Conservation (phyloP, 345 rosid genomes). For the Rhodamnia argentea region DNA sequence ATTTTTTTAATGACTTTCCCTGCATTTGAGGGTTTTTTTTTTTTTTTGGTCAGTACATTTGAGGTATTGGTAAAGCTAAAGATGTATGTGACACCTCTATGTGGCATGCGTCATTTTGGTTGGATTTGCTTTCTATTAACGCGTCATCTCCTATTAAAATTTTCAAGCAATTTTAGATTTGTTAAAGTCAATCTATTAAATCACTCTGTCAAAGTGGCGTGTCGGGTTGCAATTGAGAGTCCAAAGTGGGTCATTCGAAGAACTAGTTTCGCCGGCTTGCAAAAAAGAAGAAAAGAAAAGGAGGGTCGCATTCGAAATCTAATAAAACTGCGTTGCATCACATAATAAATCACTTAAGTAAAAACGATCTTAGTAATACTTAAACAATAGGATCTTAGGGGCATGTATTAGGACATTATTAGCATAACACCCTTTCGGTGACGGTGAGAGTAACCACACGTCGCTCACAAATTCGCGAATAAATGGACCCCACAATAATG, state of each 20-base stretch:
- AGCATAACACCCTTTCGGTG: no score
- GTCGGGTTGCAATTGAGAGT: not conserved
- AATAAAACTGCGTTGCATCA: not conserved
- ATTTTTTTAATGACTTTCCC: no score
- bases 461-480: no score
- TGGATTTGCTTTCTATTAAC: not conserved
- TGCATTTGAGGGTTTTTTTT: no score
- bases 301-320: fast-evolving
- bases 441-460: no score
- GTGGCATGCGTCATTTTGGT: not conserved
- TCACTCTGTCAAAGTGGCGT: not conserved
- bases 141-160: not conserved
- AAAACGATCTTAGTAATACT: not conserved
- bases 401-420: not conserved
- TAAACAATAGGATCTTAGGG: not conserved
- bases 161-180: not conserved
- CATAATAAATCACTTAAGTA: not conserved
- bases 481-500: no score
- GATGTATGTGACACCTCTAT: not conserved
- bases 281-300: no score
- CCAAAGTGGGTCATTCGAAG: not conserved
- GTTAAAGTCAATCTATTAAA: not conserved
- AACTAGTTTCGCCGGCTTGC: not conserved
- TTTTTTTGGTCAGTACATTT: no score
- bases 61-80: no score